Evolutionary conservation across 139 green algal genomes (phyloP), one percentile per base, ranked within the genome.

Genomic region (Chlorella sp.): DNA sequence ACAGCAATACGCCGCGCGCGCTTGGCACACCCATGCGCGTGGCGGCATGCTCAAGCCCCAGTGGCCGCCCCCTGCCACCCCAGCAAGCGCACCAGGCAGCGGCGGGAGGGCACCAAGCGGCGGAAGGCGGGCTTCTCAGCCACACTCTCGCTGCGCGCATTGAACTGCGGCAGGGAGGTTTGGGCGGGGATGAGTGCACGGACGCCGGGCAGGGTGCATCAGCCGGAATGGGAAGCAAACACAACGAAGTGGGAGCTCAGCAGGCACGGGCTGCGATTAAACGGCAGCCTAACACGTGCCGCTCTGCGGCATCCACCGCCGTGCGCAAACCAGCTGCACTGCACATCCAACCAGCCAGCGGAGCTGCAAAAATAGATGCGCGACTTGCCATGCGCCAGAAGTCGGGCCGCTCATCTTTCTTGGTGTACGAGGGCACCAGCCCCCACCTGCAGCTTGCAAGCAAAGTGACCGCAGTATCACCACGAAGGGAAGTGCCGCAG

Each of bases 391-490:
- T 95, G 32, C 84, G 65, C 48, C 84, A 96, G 67, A 90, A 89
- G 87, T 96, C 88, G 1, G 87, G 91, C 74, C 86, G 89, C 36
- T 90, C 85, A 4, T 83, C 90, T 0, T 76, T 64, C 82, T 95
- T 95, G 26, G 92, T 95, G 84, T 91, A 98, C 68, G 73, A 90
- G 43, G 95, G 95, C 4, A 98, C 90, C 24, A 98, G 88, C 28
- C 95, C 95, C 94, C 94, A 98, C 60, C 93, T 95, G 90, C 17
- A 14, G 17, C 9, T 3, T n/a, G 38, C 40, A 51, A 30, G 28
- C 8, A 22, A 54, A 19, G 41, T n/a, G 1, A 13, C 24, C 2
- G 7, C 24, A 58, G 41, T 9, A n/a, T n/a, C n/a, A n/a, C n/a
- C n/a, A n/a, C n/a, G n/a, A 16, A 41, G 26, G 72, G 1, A 22